Percentiles rank a stretch among this genome's conserved stretches.
Conservation (phyloP, 2,329 filamentous ascomycete species). For the Sporothrix mexicana region DNA sequence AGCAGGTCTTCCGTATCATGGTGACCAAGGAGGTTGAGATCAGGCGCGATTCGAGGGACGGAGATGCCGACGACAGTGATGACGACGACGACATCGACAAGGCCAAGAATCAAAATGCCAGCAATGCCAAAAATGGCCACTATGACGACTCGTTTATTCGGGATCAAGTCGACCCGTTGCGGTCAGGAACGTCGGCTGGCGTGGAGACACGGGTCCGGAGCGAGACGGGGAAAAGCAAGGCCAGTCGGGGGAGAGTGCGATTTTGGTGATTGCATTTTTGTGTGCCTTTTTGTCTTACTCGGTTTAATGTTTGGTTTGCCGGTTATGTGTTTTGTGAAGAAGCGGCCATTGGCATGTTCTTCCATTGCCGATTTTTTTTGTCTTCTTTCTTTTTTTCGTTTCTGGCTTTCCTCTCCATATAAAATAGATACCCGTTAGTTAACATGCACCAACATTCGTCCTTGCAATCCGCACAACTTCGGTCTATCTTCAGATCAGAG, state of each 20-base stretch:
- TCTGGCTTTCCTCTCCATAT: background rate
- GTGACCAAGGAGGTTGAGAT: constrained; percentile 37
- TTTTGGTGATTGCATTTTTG: background rate
- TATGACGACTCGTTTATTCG: constrained; percentile 36
- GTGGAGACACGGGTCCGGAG: constrained; percentile 31
- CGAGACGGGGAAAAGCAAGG: constrained; percentile 6
- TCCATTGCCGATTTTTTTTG: background rate
- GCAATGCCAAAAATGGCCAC: constrained; percentile 19
- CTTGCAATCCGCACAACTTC: background rate
- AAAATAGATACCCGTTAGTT: background rate
- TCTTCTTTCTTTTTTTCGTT: background rate
- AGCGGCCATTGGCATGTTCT: too few species aligned
- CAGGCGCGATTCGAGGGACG: constrained; percentile 1
- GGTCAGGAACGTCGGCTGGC: constrained; percentile 23
- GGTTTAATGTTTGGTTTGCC: background rate
- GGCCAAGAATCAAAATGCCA: background rate
- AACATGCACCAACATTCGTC: background rate
- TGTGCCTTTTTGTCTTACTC: background rate
- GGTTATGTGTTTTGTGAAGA: too few species aligned
- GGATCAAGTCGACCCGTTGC: constrained; percentile 36
- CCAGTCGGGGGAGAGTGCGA: background rate
- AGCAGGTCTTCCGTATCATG: constrained; percentile 41
- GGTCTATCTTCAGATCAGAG: background rate
- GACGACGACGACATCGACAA: background rate
- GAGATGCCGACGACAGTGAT: background rate